These are phyloP conservation scores for Vigna nakashimae DNA, from an alignment of 306 rosid genomes.

Conservation along the genomic window DNA sequence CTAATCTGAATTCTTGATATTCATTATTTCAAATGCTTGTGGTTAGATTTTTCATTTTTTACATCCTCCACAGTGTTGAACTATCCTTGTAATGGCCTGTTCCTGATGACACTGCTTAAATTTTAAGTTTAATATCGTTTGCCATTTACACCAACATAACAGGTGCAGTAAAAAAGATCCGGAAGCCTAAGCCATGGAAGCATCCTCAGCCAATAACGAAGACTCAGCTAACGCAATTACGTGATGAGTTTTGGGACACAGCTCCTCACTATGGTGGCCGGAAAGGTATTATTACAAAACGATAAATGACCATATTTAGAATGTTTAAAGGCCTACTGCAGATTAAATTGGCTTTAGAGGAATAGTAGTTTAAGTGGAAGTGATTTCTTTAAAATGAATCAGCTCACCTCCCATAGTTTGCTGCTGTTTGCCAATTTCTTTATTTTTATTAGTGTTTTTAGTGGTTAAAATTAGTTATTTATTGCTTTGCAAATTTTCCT, in stretches of 20 bases:
- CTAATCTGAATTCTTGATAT: neutral
- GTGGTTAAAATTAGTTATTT: slow-evolving; percentile 24
- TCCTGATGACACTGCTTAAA: slow-evolving; percentile 32
- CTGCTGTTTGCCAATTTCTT: slow-evolving; percentile 34
- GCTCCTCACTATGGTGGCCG: slow-evolving; percentile 99
- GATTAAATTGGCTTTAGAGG: slow-evolving; percentile 29
- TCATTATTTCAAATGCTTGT: slow-evolving; percentile 1
- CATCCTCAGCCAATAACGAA: slow-evolving; percentile 96
- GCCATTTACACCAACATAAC: slow-evolving; percentile 21
- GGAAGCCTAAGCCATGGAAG: slow-evolving; percentile 99
- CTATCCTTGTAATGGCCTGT: slow-evolving; percentile 36
- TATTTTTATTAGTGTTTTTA: neutral
- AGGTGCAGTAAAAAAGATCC: slow-evolving; percentile 79
- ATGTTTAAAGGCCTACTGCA: slow-evolving; percentile 19
- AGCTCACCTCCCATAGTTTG: slow-evolving; percentile 8
- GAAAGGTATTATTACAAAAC: slow-evolving; percentile 63
- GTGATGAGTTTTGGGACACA: slow-evolving; percentile 99
- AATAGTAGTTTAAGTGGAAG: slow-evolving; percentile 25
- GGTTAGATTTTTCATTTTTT: neutral
- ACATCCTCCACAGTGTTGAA: neutral
- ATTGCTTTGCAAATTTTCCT: slow-evolving; percentile 15
- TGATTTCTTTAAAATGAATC: slow-evolving; percentile 4
- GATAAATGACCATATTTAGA: slow-evolving; percentile 21
- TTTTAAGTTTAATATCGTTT: slow-evolving; percentile 3
- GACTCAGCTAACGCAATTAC: slow-evolving; percentile 85